Evolutionary conservation across 805 yeast genomes (phyloP).

Genomic region (Scheffersomyces amazonensis): DNA sequence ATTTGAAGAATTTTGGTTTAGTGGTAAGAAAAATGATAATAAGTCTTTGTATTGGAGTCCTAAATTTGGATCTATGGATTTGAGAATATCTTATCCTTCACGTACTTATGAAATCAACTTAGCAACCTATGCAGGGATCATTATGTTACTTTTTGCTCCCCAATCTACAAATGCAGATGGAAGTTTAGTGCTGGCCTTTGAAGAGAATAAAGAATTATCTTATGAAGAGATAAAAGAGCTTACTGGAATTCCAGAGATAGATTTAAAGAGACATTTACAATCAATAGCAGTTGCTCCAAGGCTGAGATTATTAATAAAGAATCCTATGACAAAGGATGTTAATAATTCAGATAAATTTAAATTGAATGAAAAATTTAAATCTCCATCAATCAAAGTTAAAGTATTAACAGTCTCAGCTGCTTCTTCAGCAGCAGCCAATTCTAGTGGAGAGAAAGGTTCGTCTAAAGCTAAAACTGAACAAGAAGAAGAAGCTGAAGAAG

Average conservation of each 20-base stretch:
- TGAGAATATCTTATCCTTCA: conserved; percentile 65
- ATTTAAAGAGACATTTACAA: conserved; percentile 72
- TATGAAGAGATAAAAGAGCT: conserved; percentile 58
- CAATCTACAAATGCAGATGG: conserved; percentile 30
- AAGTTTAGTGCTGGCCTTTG: conserved; percentile 36
- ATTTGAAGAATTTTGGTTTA: conserved; percentile 41
- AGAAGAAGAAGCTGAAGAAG: conserved; percentile 51
- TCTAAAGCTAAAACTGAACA: conserved; percentile 38
- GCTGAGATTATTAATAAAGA: conserved; percentile 69
- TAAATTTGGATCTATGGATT: conserved; percentile 77
- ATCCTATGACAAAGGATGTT: conserved; percentile 73
- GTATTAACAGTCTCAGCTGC: conserved; percentile 61
- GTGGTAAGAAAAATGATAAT: conserved; percentile 38
- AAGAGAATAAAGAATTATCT: conserved; percentile 53
- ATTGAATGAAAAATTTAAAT: conserved; percentile 65
- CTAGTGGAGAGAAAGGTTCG: too few relatives aligned
- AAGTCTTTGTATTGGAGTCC: conserved; percentile 69
- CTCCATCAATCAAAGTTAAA: conserved; percentile 67
- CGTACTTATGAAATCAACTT: conserved; percentile 74
- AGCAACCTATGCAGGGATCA: conserved; percentile 78
- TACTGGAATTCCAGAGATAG: conserved; percentile 72
- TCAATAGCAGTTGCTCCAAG: conserved; percentile 84
- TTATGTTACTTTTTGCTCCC: conserved; percentile 67
- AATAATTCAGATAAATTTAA: conserved; percentile 59
- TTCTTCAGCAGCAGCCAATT: conserved; percentile 4